Evolutionary conservation across 2,329 filamentous ascomycete genomes (phyloP), one percentile per base, ranked within the genome.

Genomic region (Truncatella angustata): DNA sequence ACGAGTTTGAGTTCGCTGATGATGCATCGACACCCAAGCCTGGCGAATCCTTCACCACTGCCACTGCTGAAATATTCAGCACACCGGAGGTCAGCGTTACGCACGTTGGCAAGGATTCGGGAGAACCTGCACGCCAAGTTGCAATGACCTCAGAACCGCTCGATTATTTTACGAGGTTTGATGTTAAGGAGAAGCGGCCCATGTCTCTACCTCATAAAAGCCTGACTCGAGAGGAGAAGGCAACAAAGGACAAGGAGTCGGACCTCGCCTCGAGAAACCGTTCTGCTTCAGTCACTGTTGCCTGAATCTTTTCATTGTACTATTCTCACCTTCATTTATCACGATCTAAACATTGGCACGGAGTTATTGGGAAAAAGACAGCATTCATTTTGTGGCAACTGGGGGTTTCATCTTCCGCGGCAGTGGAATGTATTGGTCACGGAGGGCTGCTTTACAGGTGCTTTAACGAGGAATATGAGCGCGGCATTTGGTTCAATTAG

Each of bases 1-100:
- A 76, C 50, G 74, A 78, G 1, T 82, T 81, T 51, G 65, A 64
- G 11, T 50, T 59, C 21, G 39, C 50, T 14, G 59, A 63, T 3
- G 63, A 58, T 11, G 43, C 50, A 37, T 51, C 57, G 5, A 65
- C 63, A 12, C 60, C 64, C 1, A 61, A 56, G 39, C 57, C 62
- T 16, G 51, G 54, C n/a, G 54, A 59, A 24, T 53, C 23, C n/a
- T 52, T 52, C 20, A 5, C 35, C 12, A 35, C 39, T 20, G 23
- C 39, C 11, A 16, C 26, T 7, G 18, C 12, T 4, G 40, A 42
- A 4, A 30, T 18, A 6, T 24, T 26, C 5, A 30, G 23, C 35
- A 10, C 23, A 21, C 23, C 47, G 21, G 21, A 18, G 5, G 14
- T 11, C 20, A 11, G 32, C 7, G 34, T 10, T 16, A 26, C 24